Conservation (phyloP, 2,329 filamentous ascomycete genomes). For the Calonectria hongkongensis region DNA sequence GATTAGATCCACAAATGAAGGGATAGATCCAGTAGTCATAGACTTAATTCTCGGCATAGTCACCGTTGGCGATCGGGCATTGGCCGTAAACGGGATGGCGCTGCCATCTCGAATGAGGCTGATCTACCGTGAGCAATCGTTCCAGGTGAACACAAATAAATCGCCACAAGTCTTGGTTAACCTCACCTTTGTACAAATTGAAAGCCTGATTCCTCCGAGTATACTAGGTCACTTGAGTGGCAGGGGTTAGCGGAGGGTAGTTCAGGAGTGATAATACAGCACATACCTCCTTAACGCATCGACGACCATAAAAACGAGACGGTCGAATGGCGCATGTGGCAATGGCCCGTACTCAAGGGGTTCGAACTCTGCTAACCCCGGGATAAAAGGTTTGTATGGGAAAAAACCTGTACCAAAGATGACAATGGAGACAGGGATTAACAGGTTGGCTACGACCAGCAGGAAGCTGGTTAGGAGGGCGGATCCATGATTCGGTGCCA, state of each 20-base stretch:
- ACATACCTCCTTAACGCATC: constrained; percentile 90
- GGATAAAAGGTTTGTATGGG: constrained; percentile 95
- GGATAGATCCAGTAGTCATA: constrained; percentile 97
- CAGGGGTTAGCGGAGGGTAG: constrained; percentile 33
- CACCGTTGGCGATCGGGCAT: constrained; percentile 96
- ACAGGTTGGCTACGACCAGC: constrained; percentile 81
- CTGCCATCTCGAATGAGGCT: constrained; percentile 89
- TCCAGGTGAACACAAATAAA: background rate
- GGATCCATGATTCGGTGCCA: constrained; percentile 52
- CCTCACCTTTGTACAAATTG: constrained; percentile 88
- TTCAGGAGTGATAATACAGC: constrained; percentile 12
- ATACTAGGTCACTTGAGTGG: constrained; percentile 89
- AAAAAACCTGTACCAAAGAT: constrained; percentile 95
- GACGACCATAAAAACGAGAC: constrained; percentile 96
- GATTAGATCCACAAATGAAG: constrained; percentile 97
- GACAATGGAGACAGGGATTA: constrained; percentile 84
- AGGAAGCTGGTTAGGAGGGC: constrained; percentile 61
- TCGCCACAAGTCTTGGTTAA: background rate
- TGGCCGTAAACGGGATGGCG: constrained; percentile 94
- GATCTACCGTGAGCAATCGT: constrained; percentile 42
- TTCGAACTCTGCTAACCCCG: constrained; percentile 85
- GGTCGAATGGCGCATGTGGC: constrained; percentile 86
- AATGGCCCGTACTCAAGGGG: constrained; percentile 71
- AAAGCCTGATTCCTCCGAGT: constrained; percentile 86
- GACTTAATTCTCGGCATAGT: constrained; percentile 99